Base-by-base conservation (phyloP, 331 rosid genomes). In the Telfairia occidentalis region DNA sequence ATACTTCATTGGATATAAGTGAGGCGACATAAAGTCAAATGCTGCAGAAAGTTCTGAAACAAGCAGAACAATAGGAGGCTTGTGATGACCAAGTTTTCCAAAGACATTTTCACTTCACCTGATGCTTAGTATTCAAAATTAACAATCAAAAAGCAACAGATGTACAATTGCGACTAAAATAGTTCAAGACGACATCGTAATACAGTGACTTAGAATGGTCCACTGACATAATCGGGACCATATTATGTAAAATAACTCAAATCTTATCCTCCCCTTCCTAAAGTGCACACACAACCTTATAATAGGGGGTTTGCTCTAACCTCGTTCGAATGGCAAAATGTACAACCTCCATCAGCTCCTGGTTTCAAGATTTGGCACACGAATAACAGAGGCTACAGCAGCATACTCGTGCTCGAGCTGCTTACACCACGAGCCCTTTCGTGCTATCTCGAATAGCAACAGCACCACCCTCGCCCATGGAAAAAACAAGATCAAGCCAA, bases 401-500 rank as follows among this genome's bases (percentile, higher is more conserved):
- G 54, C 74, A 12, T 26, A 12, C 30, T 12, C 15, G 75, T 29
- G 42, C 42, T n/a, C 24, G 4, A 46, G 59, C 75, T 29, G 18
- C 59, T 42, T 29, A 18, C 45, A 7, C 43, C 75, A 45, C 29
- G 60, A 42, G 75, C 75, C 75, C 52, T 45, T 43, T 28, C 57
- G 34, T 70, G 75, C 57, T 15, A 70, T 15, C 57, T 70, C 15
- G 24, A 46, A 69, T 66, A 66, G 73, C 34, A 66, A 34, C 73
- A 40, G 53, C 59, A 18, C 59, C 30, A 18, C 75, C 18, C 59
- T 66, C 9, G 10, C 43, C 45, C 5, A 4, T 71, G 57, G 35
- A 46, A 8, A 71, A 9, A 32, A n/a, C 21, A 48, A 71, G 28
- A 74, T 94, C 88, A 94, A 30, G 97, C 85, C 87, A 86, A 66